phyloP scores from a whole-genome alignment of 2,329 filamentous ascomycete species.

The Fusarium torreyae region DNA sequence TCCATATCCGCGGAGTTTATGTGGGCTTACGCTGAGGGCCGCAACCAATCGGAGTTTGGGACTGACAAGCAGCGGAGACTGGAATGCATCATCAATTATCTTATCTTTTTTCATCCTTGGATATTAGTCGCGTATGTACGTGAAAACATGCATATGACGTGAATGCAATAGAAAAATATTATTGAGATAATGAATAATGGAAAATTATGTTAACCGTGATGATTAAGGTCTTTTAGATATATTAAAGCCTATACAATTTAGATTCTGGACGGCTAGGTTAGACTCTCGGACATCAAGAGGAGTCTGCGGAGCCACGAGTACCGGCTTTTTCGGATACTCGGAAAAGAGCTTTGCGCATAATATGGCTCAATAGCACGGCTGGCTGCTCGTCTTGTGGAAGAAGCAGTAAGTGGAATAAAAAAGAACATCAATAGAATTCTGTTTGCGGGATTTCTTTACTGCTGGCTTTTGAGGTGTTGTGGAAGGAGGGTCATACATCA shows the following conservation, averaged over 20 bases:
- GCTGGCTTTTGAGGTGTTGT: no score
- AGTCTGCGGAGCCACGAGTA: background rate
- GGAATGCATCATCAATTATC: conserved; percentile 11
- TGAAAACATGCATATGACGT: background rate
- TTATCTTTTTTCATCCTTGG: background rate
- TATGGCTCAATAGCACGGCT: no score
- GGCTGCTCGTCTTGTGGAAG: no score
- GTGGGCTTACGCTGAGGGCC: conserved; percentile 28
- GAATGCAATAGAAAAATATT: no score
- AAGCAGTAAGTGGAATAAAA: no score
- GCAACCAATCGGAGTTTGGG: conserved; percentile 33
- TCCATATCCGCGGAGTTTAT: conserved; percentile 36
- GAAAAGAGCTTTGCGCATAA: background rate
- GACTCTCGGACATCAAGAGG: conserved; percentile 19
- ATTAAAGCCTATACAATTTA: no score
- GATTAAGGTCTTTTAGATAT: no score
- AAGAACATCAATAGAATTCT: no score
- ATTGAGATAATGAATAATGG: no score
- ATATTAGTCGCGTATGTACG: conserved; percentile 4
- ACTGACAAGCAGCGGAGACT: conserved; percentile 24
- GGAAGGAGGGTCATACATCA: no score
- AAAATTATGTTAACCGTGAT: no score
- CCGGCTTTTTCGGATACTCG: conserved; percentile 9
- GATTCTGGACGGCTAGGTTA: background rate
- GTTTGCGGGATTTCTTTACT: no score